These are phyloP conservation scores for Copromyces sp. DNA, from an alignment of 495 filamentous ascomycete species.

Conservation along the genomic window DNA sequence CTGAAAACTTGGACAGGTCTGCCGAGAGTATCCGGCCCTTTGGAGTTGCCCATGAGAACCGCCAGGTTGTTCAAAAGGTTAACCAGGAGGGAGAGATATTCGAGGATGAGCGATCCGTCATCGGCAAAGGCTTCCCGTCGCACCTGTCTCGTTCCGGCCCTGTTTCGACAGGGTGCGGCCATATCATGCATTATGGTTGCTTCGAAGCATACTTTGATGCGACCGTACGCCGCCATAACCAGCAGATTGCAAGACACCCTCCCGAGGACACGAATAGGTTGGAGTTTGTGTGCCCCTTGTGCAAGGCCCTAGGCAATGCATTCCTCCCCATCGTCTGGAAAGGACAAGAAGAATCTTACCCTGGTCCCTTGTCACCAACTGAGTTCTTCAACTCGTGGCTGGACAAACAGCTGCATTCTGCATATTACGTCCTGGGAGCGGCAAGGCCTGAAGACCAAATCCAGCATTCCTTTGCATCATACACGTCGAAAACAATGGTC, in stretches of 20 bases:
- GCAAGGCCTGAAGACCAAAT: constrained; percentile 29
- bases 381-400: constrained; percentile 58
- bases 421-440: constrained; percentile 28
- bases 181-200: constrained; percentile 97
- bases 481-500: constrained; percentile 54
- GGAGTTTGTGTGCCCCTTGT: constrained; percentile 96
- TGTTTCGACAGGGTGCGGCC: constrained; percentile 84
- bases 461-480: constrained; percentile 53
- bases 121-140: constrained; percentile 81
- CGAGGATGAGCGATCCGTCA: constrained; percentile 62
- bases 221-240: constrained; percentile 68
- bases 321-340: constrained; percentile 97
- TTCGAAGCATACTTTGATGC: constrained; percentile 85
- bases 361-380: constrained; percentile 50
- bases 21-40: constrained; percentile 77
- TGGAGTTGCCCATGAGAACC: constrained; percentile 81
- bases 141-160: constrained; percentile 59
- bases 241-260: constrained; percentile 87
- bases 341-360: constrained; percentile 72
- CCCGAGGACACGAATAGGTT: constrained; percentile 66
- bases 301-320: constrained; percentile 91
- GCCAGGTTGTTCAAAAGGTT: constrained; percentile 62
- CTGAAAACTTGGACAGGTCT: constrained; percentile 69
- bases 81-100: constrained; percentile 59
- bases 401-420: constrained; percentile 28